phyloP scores from a whole-genome alignment of 2,329 filamentous ascomycete genomes.

The Byssothecium circinans region DNA sequence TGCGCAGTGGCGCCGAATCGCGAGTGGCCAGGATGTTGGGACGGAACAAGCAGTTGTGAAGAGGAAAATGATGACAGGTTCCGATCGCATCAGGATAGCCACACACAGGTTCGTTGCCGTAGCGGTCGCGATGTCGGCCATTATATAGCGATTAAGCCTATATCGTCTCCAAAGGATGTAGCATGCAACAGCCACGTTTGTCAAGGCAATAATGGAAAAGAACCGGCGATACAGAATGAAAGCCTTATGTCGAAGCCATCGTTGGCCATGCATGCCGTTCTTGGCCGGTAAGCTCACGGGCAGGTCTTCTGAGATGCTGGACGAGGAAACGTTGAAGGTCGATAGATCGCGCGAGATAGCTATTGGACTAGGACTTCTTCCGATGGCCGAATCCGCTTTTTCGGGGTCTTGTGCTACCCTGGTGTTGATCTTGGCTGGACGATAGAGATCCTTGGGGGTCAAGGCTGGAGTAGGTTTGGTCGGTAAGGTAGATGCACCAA shows the following conservation, averaged over 20 bases:
- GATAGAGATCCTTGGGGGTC: constrained; percentile 12
- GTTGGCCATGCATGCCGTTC: constrained; percentile 27
- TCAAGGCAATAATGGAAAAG: constrained; percentile 31
- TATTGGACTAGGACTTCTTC: neutral
- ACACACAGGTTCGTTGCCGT: constrained; percentile 42
- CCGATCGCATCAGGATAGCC: constrained; percentile 39
- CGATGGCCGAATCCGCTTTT: neutral
- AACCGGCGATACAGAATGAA: constrained; percentile 39
- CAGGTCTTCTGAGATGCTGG: constrained; percentile 18
- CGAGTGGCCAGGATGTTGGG: constrained; percentile 33
- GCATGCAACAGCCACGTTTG: constrained; percentile 30
- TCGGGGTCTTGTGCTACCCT: constrained; percentile 12
- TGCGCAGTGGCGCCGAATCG: constrained; percentile 36
- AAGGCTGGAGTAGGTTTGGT: constrained; percentile 7
- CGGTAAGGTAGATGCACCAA: constrained; percentile 6
- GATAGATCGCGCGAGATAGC: constrained; percentile 14
- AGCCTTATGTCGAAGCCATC: constrained; percentile 36
- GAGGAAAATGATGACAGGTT: constrained; percentile 41
- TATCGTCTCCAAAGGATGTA: constrained; percentile 28
- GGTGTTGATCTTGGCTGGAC: constrained; percentile 1
- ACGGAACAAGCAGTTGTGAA: constrained; percentile 41
- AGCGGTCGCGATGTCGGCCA: constrained; percentile 38
- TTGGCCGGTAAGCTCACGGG: constrained; percentile 24
- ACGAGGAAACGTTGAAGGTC: constrained; percentile 13
- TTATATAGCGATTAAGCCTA: constrained; percentile 21